These are phyloP conservation scores for Sungouiozyma ichnusensis DNA, from an alignment of 805 yeast genomes.

Conservation along the genomic window DNA sequence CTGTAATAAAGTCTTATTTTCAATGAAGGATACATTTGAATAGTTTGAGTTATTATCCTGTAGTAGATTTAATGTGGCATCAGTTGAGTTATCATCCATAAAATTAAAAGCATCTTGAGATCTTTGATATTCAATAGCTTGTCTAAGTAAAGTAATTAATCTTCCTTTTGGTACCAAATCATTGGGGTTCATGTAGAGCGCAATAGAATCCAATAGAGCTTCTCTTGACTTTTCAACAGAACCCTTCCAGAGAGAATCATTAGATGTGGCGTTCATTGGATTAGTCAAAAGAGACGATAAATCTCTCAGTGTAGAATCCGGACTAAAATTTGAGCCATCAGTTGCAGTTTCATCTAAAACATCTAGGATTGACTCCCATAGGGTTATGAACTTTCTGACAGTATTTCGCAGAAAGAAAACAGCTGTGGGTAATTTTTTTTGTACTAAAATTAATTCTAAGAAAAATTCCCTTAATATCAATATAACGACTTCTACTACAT, in stretches of 20 bases:
- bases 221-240: conserved; percentile 30
- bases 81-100: conserved; percentile 14
- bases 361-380: conserved; percentile 20
- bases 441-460: conserved; percentile 17
- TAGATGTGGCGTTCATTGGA: conserved; percentile 9
- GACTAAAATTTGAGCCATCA: conserved; percentile 12
- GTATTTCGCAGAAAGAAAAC: conserved; percentile 19
- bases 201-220: conserved; percentile 33
- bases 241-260: conserved; percentile 27
- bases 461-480: conserved; percentile 21
- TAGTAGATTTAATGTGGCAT: conserved; percentile 4
- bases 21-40: conserved; percentile 7
- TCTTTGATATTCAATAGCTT: conserved; percentile 40
- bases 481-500: conserved; percentile 18
- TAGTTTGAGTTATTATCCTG: conserved; percentile 10
- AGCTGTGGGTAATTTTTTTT: conserved; percentile 11
- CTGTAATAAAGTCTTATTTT: conserved; percentile 22
- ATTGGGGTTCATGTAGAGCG: conserved; percentile 39
- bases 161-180: conserved; percentile 45
- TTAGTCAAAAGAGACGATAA: conserved; percentile 27
- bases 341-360: conserved; percentile 6
- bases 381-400: conserved; percentile 14
- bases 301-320: conserved; percentile 22
- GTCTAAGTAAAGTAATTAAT: conserved; percentile 39
- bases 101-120: conserved; percentile 29